A percentile compares a stretch with the other conserved stretches of the same genome.
Evolutionary conservation across 1,139 yeast genomes (phyloP).

Genomic region (Pichia sp.): DNA sequence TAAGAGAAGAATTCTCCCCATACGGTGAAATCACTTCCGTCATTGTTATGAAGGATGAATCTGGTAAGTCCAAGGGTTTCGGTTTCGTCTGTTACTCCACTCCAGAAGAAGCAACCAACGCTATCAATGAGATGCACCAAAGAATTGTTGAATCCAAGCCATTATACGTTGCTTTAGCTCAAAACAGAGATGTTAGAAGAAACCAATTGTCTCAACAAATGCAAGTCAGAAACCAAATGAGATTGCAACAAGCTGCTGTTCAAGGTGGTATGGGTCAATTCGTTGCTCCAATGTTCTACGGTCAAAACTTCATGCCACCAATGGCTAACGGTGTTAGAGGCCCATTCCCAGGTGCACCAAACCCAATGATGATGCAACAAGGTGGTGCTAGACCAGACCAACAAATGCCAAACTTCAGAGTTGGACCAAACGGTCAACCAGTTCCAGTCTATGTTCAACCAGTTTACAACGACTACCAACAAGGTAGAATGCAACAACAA

Average conservation of each 20-base stretch:
- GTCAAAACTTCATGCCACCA: conserved; percentile 64
- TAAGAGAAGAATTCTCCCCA: conserved; percentile 87
- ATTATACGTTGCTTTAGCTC: conserved; percentile 97
- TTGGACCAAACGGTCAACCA: conserved; percentile 79
- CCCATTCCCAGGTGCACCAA: conserved; percentile 83
- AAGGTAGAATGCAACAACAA: conserved; percentile 37
- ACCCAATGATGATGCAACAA: conserved; percentile 68
- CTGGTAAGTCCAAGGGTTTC: conserved; percentile 95
- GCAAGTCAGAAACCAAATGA: conserved; percentile 97
- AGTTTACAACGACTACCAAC: conserved; percentile 53
- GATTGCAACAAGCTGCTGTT: conserved; percentile 90
- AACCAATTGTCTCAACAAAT: conserved; percentile 96
- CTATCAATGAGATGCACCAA: conserved; percentile 98
- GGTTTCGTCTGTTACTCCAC: conserved; percentile 98
- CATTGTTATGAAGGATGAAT: conserved; percentile 92
- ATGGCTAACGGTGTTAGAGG: conserved; percentile 72
- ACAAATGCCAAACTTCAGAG: conserved; percentile 58
- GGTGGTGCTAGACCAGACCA: conserved; percentile 60
- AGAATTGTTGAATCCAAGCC: conserved; percentile 95
- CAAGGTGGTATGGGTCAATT: conserved; percentile 90
- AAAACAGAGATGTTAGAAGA: conserved; percentile 97
- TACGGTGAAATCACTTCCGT: conserved; percentile 96
- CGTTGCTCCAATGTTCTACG: conserved; percentile 93
- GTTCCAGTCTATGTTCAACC: conserved; percentile 79
- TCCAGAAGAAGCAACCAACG: conserved; percentile 99